Evolutionary conservation across 2,329 filamentous ascomycete genomes (phyloP).

Genomic region (Cladosporium cucumerinum): DNA sequence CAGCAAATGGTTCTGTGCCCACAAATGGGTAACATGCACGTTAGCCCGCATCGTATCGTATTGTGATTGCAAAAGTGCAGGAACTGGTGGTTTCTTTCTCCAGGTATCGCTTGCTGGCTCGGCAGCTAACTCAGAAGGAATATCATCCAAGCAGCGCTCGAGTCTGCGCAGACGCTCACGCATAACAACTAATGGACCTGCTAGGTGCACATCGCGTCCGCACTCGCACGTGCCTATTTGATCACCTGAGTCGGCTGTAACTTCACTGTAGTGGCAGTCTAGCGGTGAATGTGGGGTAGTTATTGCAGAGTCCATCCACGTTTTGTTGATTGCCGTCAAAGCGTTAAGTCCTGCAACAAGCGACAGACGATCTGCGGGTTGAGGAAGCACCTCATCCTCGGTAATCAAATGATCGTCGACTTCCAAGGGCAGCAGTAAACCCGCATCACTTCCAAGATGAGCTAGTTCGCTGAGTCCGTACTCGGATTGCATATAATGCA

Average conservation of each 20-base stretch:
- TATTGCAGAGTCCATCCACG: background rate
- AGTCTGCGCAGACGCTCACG: background rate
- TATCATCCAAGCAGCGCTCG: background rate
- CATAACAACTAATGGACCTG: background rate
- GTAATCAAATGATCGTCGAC: background rate
- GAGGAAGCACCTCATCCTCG: background rate
- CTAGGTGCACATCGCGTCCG: background rate
- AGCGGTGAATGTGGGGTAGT: background rate
- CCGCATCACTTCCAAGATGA: background rate
- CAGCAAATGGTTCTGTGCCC: background rate
- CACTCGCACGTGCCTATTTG: background rate
- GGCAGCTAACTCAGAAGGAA: background rate
- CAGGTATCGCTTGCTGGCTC: background rate
- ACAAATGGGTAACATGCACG: background rate
- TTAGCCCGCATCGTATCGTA: background rate
- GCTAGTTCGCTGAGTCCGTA: background rate
- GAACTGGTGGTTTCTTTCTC: background rate
- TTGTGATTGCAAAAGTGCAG: background rate
- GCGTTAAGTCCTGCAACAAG: constrained; percentile 1
- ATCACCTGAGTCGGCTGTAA: background rate
- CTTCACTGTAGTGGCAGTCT: background rate
- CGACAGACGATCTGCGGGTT: background rate
- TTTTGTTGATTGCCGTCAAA: background rate
- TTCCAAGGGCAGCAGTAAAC: background rate
- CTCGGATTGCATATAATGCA: background rate